Evolutionary conservation across 2,329 filamentous ascomycete species (phyloP), one percentile per base, ranked within the genome.

Genomic region (Neonectria punicea): DNA sequence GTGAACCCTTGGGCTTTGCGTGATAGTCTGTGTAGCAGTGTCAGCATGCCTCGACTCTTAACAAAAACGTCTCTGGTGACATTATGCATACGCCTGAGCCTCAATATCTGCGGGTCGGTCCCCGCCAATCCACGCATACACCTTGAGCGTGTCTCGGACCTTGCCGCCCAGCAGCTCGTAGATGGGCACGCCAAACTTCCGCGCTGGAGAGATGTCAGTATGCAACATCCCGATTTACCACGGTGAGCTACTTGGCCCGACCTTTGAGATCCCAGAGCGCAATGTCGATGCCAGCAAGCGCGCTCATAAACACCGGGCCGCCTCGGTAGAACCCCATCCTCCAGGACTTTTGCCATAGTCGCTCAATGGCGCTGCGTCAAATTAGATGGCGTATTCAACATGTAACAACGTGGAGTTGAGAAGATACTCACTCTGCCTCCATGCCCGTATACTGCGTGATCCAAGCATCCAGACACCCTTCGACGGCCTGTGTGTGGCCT

Each of bases 101-200:
- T 89, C 87, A 3, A 94, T 86, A 70, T 93, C 91, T 8, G 80
- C 77, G 0, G 92, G 92, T 4, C 90, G 81, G 70, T 93, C 91
- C 3, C 92, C 92, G 4, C 92, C 92, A 63, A 94, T 93, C 91
- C 92, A 93, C 14, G 89, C 89, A 73, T 93, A 94, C 0, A 94
- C 91, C 66, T 88, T 88, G 13, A 93, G 79, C 72, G 89, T 90
- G 67, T 89, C 83, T 49, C 92, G 84, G 1, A 94, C 86, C 63
- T 92, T 93, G 4, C 92, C 92, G 4, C 92, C 92, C 0, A 94
- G 84, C 0, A 95, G 82, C 69, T 93, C 86, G 72, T 93, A 90
- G 53, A 94, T 86, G 0, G 92, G 92, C 0, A 93, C 88, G 8
- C 86, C 85, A 14, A 84, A 72, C 54, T 80, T 82, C 41, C 77